Evolutionary conservation across 1,284 basidiomycete species (phyloP).

Genomic region (Apiotrichum gracile): DNA sequence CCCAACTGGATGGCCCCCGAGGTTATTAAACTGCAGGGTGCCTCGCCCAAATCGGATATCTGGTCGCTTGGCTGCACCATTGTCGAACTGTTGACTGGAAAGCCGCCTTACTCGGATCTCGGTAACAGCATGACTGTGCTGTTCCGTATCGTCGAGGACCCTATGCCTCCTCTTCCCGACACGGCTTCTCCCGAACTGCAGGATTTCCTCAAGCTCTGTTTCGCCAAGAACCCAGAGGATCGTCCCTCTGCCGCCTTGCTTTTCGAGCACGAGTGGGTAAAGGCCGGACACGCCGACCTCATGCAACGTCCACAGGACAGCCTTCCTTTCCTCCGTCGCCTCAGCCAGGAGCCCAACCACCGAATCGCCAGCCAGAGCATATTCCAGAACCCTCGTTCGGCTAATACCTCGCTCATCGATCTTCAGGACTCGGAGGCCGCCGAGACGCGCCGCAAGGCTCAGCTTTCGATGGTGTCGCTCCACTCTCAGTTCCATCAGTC

Average conservation of each 20-base stretch:
- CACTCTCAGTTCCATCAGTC: constrained; percentile 13
- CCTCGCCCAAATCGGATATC: constrained; percentile 57
- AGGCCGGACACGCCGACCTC: constrained; percentile 7
- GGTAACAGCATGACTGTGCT: constrained; percentile 87
- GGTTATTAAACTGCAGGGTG: constrained; percentile 67
- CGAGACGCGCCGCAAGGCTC: constrained; percentile 3
- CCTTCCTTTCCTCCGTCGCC: constrained; percentile 83
- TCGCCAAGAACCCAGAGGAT: constrained; percentile 74
- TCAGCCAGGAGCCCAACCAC: constrained; percentile 67
- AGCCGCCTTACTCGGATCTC: constrained; percentile 83
- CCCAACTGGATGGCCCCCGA: constrained; percentile 99
- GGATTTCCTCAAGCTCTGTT: constrained; percentile 76
- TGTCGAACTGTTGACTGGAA: constrained; percentile 84
- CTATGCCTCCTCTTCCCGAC: constrained; percentile 74
- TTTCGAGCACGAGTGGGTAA: constrained; percentile 86
- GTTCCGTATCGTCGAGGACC: constrained; percentile 92
- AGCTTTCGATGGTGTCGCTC: constrained; percentile 16
- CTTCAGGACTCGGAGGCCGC: not conserved
- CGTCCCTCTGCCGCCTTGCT: constrained; percentile 76
- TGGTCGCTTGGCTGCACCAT: constrained; percentile 91
- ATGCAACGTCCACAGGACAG: constrained; percentile 71
- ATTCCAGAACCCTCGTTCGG: constrained; percentile 17
- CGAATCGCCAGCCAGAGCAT: constrained; percentile 56
- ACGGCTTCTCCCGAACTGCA: constrained; percentile 61
- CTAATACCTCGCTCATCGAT: constrained; percentile 11